A percentile compares a stretch with the other conserved stretches of the same genome.
Evolutionary conservation across 257 asterid genomes (phyloP).

Genomic region (Scutellaria minor): DNA sequence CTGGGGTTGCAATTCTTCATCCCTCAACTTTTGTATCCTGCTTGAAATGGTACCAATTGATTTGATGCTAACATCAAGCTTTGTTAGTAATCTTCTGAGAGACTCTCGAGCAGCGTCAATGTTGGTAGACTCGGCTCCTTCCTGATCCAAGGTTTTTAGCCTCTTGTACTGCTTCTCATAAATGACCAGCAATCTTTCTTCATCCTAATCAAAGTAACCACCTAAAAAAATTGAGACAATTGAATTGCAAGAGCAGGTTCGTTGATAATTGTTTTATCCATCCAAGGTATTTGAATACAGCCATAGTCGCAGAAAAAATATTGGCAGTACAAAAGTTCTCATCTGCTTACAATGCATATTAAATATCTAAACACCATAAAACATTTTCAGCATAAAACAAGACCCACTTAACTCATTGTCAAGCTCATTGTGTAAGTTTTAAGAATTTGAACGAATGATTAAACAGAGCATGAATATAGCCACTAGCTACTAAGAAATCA

Average conservation of each 20-base stretch:
- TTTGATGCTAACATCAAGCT: constrained; percentile 76
- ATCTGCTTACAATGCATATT: not conserved
- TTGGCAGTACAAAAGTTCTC: not conserved
- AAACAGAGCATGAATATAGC: constrained; percentile 21
- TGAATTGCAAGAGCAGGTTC: constrained; percentile 35
- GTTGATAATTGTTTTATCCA: no score
- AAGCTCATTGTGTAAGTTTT: not conserved
- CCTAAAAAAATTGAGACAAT: constrained; percentile 46
- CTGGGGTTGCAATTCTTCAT: constrained; percentile 91
- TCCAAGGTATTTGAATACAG: no score
- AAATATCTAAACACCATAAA: not conserved
- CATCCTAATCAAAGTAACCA: constrained; percentile 72
- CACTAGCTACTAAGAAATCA: constrained; percentile 22
- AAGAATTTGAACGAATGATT: not conserved
- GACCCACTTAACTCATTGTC: not conserved
- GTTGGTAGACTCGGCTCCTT: constrained; percentile 84
- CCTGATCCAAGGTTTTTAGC: constrained; percentile 66
- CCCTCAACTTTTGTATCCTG: constrained; percentile 86
- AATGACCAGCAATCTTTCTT: constrained; percentile 76
- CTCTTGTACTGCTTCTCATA: constrained; percentile 79
- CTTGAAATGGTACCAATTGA: constrained; percentile 76
- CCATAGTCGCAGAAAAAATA: not conserved
- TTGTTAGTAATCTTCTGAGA: constrained; percentile 62
- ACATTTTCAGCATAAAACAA: not conserved
- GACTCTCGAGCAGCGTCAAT: constrained; percentile 75